Base-by-base conservation (phyloP, 805 yeast species). In the Ogataea thermomethanolica region DNA sequence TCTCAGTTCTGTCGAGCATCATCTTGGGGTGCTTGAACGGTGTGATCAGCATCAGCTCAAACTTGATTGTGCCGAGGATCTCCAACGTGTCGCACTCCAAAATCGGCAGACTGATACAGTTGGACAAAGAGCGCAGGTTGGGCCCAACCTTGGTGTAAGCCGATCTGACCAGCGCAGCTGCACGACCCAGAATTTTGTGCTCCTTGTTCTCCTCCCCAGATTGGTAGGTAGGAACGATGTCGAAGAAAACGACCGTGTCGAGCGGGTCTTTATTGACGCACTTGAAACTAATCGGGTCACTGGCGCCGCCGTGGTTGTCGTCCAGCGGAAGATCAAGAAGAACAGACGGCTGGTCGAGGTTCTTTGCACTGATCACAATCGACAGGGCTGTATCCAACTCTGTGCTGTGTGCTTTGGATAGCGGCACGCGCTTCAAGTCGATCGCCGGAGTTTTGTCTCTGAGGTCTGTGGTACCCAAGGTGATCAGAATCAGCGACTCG, bases 361-460 rank as follows among this genome's bases (percentile, higher is more conserved):
- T 58, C 27, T 55, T 55, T 1, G 76, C 70, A n/a, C 70, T 65
- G 17, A 90, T 73, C 8, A 79, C 78, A 31, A 90, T 66, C 0
- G 95, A 83, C 27, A 90, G 72, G 0, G 95, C 95, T 3, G 95
- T 87, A 51, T 90, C 96, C 27, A 89, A 69, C 57, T 86, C 93
- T 0, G 95, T 84, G n/a, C 81, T 73, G 43, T 81, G 84, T 3
- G 81, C 81, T 53, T 81, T 82, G 1, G 89, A 73, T 37, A 82
- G 66, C 6, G 95, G 88, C n/a, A 84, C 85, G 26, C 78, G 71
- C 47, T 83, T 82, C 40, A 88, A 70, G 33, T 79, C 77, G 8
- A 90, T 73, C 0, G 91, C 85, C 7, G 73, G 71, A 9, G 64
- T 62, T 2, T 61, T 55, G 42, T 74, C 77, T 32, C 96, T 70